Base-by-base conservation (phyloP, 805 yeast genomes). In the Ascoidea tarda region DNA sequence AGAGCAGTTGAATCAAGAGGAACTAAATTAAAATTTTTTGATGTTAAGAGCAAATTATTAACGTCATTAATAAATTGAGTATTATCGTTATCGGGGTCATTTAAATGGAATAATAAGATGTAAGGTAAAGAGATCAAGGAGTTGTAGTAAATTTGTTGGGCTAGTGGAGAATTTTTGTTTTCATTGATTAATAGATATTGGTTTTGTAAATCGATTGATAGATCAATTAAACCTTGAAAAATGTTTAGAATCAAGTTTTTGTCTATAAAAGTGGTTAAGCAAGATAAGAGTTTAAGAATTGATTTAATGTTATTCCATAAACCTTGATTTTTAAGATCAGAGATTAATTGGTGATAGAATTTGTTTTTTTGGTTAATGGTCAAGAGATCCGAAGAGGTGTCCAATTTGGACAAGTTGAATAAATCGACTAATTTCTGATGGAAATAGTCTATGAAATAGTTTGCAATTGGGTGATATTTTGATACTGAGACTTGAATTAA, bases 221-320 rank as follows among this genome's bases (percentile, higher is more conserved):
- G 60, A 5, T 69, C 67, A 54, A 87, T 66, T 32, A 87, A 70
- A 55, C 76, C 64, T 44, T 66, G 69, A 52, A 66, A 57, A 6
- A 67, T 55, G 1, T 59, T 49, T 8, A 55, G 31, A n/a, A 68
- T 54, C 5, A 77, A 58, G 33, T 74, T 78, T 44, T 75, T 75
- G 32, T 75, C 78, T 5, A 67, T 65, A 38, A 88, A 76, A 3
- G 88, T 84, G 1, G 81, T 64, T 57, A 89, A 67, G 3, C 82
- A 65, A 0, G 88, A 79, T 57, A 87, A 68, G 57, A 89, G 81
- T 60, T 96, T 78, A 54, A 87, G 60, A 14, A 82, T 67, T 10
- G 85, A 71, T 66, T 91, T 90, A 57, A 87, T 63, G 57, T 79
- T 78, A 56, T 82, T 82, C 79, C 87, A 85, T 16, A 74, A 67